phyloP scores from a whole-genome alignment of 345 rosid genomes.

The Acer campestre region DNA sequence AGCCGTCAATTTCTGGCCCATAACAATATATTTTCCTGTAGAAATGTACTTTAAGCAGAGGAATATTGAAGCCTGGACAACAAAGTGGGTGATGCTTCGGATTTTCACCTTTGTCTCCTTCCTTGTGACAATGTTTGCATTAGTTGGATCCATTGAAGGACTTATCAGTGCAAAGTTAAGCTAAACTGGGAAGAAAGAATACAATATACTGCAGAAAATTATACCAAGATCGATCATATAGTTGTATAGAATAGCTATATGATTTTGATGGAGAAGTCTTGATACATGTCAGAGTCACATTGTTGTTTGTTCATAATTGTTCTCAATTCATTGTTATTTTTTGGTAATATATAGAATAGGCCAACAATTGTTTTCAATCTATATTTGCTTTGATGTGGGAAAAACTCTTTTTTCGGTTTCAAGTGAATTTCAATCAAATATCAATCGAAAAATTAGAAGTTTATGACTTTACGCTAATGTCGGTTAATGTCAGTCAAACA shows the following conservation, averaged over 20 bases:
- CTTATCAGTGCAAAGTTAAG: slow-evolving; percentile 44
- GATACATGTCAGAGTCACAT: neutral
- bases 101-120: slow-evolving; percentile 52
- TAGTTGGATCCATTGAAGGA: slow-evolving; percentile 50
- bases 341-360: neutral
- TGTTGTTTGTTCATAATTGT: neutral
- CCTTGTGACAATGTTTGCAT: slow-evolving; percentile 32
- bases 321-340: neutral
- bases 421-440: too few relatives aligned
- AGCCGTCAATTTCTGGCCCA: slow-evolving; percentile 68
- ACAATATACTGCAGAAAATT: neutral
- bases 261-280: slow-evolving; percentile 1
- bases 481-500: too few relatives aligned
- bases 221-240: neutral
- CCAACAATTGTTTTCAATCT: too few relatives aligned
- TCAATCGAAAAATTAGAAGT: too few relatives aligned
- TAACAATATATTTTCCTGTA: slow-evolving; percentile 63
- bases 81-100: slow-evolving; percentile 52
- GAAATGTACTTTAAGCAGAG: slow-evolving; percentile 63
- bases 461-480: too few relatives aligned
- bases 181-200: neutral
- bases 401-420: too few relatives aligned
- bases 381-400: too few relatives aligned
- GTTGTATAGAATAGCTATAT: neutral
- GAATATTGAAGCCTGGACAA: slow-evolving; percentile 50